Base-by-base conservation (phyloP, 768 basidiomycete species). In the Suillus decipiens region DNA sequence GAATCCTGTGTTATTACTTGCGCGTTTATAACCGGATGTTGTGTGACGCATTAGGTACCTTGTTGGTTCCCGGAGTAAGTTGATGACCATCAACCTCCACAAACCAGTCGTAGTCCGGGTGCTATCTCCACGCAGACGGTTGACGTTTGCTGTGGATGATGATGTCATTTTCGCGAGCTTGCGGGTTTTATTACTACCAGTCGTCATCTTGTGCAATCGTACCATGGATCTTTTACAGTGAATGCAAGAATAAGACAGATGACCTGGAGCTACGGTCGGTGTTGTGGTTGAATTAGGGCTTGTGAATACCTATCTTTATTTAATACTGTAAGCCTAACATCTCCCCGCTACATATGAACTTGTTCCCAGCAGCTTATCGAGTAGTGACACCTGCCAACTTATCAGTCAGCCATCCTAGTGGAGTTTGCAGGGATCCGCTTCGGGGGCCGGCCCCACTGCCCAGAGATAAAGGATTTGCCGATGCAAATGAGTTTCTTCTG, bases 381-480 rank as follows among this genome's bases (percentile, higher is more conserved):
- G 86, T 80, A 61, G 88, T 82, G 42, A 82, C 87, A 42, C 89
- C 89, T 7, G 89, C 83, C 61, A 93, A 73, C 73, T 85, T 91
- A 48, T 84, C 87, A 24, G 92, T 88, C 58, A 94, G 73, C 92
- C 92, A 94, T 8, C 87, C 89, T 2, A 94, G 76, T 9, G 92
- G 91, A 43, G 89, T 87, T 68, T 86, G 89, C 61, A 90, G 69
- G 57, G 82, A 77, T 51, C 83, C 83, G 68, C 86, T 84, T 62
- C 88, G 79, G 33, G 86, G 81, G 6, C 88, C 87, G 33, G 82
- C 74, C 28, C 56, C 56, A 48, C 83, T 82, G 24, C 92, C 90
- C 39, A 94, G 75, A 10, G 92, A 86, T 45, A 95, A 82, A 9
- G 93, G 93, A 69, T 95, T 93, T 19, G 93, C 85, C n/a, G 91